Percentiles rank a stretch among this genome's conserved stretches.
phyloP scores from a whole-genome alignment of 2,329 filamentous ascomycete species.

The Zymoseptoria pseudotritici region DNA sequence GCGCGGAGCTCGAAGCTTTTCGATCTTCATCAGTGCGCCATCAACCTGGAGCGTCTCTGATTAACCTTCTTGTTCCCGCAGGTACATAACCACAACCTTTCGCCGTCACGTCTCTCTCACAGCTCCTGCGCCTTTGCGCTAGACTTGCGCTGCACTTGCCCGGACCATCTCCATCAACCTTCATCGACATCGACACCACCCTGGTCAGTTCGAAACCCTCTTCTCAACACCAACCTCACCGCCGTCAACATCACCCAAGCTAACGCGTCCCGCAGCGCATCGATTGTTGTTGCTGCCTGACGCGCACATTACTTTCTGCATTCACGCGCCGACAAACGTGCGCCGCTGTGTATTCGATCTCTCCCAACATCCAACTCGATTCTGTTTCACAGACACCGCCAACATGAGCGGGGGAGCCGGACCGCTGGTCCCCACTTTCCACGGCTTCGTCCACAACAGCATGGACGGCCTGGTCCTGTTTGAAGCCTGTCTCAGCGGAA shows the following conservation, averaged over 20 bases:
- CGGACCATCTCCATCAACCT: slow-evolving; percentile 2
- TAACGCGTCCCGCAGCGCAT: not conserved
- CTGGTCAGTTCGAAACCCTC: not conserved
- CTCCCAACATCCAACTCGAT: not conserved
- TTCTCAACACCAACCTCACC: not conserved
- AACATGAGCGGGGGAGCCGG: slow-evolving; percentile 32
- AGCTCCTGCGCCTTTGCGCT: not conserved
- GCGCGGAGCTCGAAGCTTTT: slow-evolving; percentile 12
- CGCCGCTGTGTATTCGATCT: not conserved
- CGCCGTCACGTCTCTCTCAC: not conserved
- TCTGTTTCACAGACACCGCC: slow-evolving; percentile 3
- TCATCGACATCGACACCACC: slow-evolving; percentile 9
- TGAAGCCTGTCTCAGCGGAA: slow-evolving; percentile 66
- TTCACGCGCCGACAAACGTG: not conserved
- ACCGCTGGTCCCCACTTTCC: slow-evolving; percentile 33
- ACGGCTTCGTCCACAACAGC: slow-evolving; percentile 34
- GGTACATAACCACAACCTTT: slow-evolving; percentile 12
- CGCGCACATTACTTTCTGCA: not conserved
- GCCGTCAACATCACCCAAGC: not conserved
- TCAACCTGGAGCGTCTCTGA: slow-evolving; percentile 19
- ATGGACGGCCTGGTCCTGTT: slow-evolving; percentile 71
- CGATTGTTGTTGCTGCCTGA: not conserved
- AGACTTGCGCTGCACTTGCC: not conserved
- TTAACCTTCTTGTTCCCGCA: slow-evolving; percentile 18
- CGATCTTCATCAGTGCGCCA: slow-evolving; percentile 16